Percentiles rank a stretch among this genome's conserved stretches.
These are phyloP conservation scores for Trichophyton equinum DNA, from an alignment of 2,329 filamentous ascomycete species.

Conservation along the genomic window DNA sequence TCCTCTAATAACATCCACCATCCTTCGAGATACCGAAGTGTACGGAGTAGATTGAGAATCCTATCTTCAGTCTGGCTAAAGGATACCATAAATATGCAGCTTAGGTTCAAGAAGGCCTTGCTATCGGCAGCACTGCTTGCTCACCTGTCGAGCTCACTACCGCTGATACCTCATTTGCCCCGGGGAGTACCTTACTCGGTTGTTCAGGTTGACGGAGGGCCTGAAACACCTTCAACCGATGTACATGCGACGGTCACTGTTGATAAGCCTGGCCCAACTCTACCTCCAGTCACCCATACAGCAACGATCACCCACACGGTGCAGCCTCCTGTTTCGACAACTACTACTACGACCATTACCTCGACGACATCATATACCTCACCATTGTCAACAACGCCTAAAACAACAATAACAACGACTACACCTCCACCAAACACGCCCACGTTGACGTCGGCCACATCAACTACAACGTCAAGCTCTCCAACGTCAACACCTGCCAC, in stretches of 20 bases:
- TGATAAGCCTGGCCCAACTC: conserved; percentile 1
- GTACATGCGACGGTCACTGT: conserved; percentile 11
- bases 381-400: neutral
- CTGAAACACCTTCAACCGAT: conserved; percentile 7
- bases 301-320: conserved; percentile 10
- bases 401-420: neutral
- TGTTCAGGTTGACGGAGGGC: conserved; percentile 14
- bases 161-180: neutral
- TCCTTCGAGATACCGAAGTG: neutral
- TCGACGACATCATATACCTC: conserved; percentile 4
- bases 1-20: neutral
- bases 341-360: conserved; percentile 3
- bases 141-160: neutral
- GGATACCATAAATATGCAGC: neutral
- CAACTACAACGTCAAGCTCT: neutral
- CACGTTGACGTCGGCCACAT: neutral
- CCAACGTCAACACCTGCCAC: neutral
- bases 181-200: conserved; percentile 14
- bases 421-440: neutral
- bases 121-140: neutral
- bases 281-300: conserved; percentile 10
- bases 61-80: neutral
- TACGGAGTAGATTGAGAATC: neutral
- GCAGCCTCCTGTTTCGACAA: neutral
- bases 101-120: neutral